Percentiles rank a stretch among this genome's conserved stretches.
These are phyloP conservation scores for Dioscorea cayenensis DNA, from an alignment of 116 monocot species.

Conservation along the genomic window DNA sequence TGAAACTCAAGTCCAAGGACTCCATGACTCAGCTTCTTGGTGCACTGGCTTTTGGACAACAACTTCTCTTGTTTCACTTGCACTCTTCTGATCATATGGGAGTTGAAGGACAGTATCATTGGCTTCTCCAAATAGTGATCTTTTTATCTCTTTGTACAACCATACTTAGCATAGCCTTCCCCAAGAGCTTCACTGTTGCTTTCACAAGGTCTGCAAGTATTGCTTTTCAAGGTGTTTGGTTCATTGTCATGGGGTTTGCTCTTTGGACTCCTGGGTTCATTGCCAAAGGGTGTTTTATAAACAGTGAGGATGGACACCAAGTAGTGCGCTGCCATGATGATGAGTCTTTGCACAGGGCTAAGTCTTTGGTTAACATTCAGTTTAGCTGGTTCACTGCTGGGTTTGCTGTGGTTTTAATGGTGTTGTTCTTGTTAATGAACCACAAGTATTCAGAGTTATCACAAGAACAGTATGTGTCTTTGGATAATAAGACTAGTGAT, in stretches of 20 bases:
- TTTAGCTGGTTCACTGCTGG: conserved; percentile 40
- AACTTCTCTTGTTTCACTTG: conserved; percentile 17
- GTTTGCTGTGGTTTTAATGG: conserved; percentile 21
- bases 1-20: not conserved
- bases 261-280: conserved; percentile 44
- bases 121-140: conserved; percentile 43
- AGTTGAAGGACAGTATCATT: conserved; percentile 37
- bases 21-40: conserved; percentile 4
- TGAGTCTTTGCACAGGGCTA: conserved; percentile 31
- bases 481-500: not conserved
- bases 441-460: conserved; percentile 25
- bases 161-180: conserved; percentile 17
- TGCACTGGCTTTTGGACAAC: conserved; percentile 8
- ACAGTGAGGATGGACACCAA: conserved; percentile 32
- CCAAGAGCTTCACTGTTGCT: conserved; percentile 28
- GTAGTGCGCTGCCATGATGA: conserved; percentile 31
- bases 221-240: conserved; percentile 53
- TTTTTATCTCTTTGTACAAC: conserved; percentile 32
- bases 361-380: conserved; percentile 46
- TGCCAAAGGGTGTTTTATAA: conserved; percentile 43
- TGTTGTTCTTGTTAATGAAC: conserved; percentile 25
- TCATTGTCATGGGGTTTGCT: conserved; percentile 40
- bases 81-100: conserved; percentile 34
- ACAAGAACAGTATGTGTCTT: conserved; percentile 17
- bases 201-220: conserved; percentile 45